A percentile compares a stretch with the other conserved stretches of the same genome.
Evolutionary conservation across 1,139 yeast genomes (phyloP).

Genomic region (Hansenula sp.): DNA sequence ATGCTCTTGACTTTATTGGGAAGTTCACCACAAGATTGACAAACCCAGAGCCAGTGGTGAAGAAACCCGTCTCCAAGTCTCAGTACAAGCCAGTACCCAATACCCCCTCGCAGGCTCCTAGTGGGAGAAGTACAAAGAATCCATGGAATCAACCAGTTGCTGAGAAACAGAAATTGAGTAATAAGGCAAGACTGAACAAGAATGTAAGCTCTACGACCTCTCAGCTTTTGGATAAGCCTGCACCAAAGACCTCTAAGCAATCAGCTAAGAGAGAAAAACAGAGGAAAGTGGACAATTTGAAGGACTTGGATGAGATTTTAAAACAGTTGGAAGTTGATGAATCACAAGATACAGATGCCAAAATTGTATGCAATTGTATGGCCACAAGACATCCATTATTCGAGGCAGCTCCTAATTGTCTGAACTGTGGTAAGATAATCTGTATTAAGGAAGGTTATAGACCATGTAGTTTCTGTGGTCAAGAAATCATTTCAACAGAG

Average conservation of each 20-base stretch:
- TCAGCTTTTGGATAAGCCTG: constrained; percentile 30
- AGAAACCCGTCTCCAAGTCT: not conserved
- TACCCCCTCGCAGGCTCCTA: not conserved
- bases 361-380: constrained; percentile 67
- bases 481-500: constrained; percentile 53
- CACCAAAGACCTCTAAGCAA: constrained; percentile 24
- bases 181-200: constrained; percentile 9
- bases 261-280: constrained; percentile 36
- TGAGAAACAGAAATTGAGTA: constrained; percentile 23
- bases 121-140: constrained; percentile 2
- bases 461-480: constrained; percentile 83
- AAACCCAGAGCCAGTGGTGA: not conserved
- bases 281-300: constrained; percentile 53
- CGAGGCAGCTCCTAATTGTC: constrained; percentile 88
- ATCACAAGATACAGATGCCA: constrained; percentile 22
- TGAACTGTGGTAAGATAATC: constrained; percentile 90
- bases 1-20: constrained; percentile 25
- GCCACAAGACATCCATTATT: constrained; percentile 84
- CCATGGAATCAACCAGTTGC: constrained; percentile 14
- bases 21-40: constrained; percentile 16
- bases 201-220: constrained; percentile 31
- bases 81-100: constrained; percentile 1
- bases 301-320: constrained; percentile 43
- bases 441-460: constrained; percentile 86
- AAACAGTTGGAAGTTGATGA: constrained; percentile 33